Percentiles rank a stretch among this genome's conserved stretches.
Conservation (phyloP, 352 stramenopile species). For the Pythium folliculosum region DNA sequence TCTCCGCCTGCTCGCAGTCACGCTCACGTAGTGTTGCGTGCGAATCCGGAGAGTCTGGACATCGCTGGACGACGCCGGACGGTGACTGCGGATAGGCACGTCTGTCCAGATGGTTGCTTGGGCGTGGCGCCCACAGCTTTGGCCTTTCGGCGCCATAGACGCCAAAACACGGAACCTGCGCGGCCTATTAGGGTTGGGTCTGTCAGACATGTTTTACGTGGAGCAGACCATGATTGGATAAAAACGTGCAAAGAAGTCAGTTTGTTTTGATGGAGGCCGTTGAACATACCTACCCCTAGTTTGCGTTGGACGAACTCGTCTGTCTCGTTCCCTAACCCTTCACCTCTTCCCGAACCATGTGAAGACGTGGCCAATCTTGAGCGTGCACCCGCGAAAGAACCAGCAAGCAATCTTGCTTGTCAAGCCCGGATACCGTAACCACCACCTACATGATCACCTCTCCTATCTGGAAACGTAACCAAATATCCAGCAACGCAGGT, state of each 20-base stretch:
- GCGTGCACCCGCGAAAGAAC: background rate
- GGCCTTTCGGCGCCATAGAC: background rate
- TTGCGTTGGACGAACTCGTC: background rate
- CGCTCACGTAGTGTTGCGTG: background rate
- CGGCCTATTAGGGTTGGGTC: background rate
- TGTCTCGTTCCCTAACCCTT: background rate
- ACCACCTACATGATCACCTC: background rate
- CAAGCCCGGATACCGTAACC: background rate
- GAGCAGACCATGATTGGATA: background rate
- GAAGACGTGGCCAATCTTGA: background rate
- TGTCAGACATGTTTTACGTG: no score
- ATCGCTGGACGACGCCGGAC: background rate
- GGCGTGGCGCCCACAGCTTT: background rate
- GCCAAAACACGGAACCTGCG: background rate
- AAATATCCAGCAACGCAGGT: background rate
- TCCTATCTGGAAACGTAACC: background rate
- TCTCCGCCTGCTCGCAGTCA: background rate
- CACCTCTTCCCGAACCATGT: background rate
- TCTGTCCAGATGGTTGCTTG: constrained; percentile 8
- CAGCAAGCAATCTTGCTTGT: background rate
- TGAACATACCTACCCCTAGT: background rate
- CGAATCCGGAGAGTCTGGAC: constrained; percentile 4
- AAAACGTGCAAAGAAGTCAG: background rate
- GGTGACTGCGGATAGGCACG: background rate
- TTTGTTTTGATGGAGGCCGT: background rate